Conservation (phyloP, 2,329 filamentous ascomycete species). For the Sphaerulina populicola region DNA sequence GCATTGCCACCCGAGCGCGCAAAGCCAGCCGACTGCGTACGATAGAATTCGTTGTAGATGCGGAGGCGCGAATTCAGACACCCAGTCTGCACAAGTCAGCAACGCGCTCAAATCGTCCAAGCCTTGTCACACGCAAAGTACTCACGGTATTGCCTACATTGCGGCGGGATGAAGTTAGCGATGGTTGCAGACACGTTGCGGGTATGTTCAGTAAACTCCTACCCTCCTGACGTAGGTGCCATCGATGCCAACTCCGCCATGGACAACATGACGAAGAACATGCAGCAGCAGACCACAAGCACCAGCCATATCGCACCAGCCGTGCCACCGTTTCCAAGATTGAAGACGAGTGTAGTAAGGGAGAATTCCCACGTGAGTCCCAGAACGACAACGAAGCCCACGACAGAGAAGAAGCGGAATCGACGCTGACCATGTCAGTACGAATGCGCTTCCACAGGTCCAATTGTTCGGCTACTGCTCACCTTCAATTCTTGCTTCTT, state of each 20-base stretch:
- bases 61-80: conserved; percentile 41
- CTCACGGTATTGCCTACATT: conserved; percentile 21
- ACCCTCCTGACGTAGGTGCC: conserved; percentile 50
- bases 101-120: not conserved
- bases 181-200: not conserved
- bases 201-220: conserved; percentile 37
- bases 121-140: not conserved
- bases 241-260: conserved; percentile 48
- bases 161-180: too few relatives aligned
- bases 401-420: conserved; percentile 27
- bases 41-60: conserved; percentile 51
- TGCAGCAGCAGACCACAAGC: conserved; percentile 20
- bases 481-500: conserved; percentile 23
- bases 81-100: not conserved
- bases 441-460: not conserved
- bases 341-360: conserved; percentile 21
- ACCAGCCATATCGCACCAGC: conserved; percentile 47
- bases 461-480: not conserved
- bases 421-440: conserved; percentile 17
- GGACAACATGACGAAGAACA: conserved; percentile 32
- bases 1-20: conserved; percentile 28
- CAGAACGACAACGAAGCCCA: conserved; percentile 26
- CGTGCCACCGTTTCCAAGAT: conserved; percentile 42
- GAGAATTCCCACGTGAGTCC: conserved; percentile 26
- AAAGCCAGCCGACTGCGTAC: conserved; percentile 43